These are phyloP conservation scores for Rhizophagus prolifer DNA, from an alignment of 192 early-diverging fungal genomes.

Conservation along the genomic window DNA sequence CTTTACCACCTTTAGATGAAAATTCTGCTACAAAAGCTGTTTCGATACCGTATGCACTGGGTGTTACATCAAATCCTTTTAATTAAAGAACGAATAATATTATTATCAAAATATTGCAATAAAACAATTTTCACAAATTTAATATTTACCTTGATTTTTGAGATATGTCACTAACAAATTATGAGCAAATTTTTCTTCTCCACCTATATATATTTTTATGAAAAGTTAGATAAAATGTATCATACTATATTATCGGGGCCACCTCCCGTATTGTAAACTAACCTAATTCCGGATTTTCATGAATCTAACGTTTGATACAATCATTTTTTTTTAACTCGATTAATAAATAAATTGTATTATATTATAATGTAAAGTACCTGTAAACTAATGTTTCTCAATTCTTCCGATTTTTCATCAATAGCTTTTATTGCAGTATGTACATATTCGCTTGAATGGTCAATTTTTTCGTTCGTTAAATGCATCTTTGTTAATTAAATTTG, in stretches of 20 bases:
- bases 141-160: slow-evolving; percentile 26
- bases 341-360: no score
- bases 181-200: slow-evolving; percentile 60
- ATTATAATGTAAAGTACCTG: no score
- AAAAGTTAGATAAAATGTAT: slow-evolving; percentile 19
- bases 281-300: neutral
- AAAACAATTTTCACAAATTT: neutral
- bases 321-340: no score
- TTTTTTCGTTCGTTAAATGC: no score
- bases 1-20: slow-evolving; percentile 37
- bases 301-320: neutral
- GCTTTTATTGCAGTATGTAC: no score
- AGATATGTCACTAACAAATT: slow-evolving; percentile 65
- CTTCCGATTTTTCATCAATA: no score
- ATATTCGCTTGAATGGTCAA: no score
- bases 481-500: no score
- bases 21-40: slow-evolving; percentile 78
- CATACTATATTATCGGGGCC: slow-evolving; percentile 25
- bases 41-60: slow-evolving; percentile 57
- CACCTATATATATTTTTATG: slow-evolving; percentile 44
- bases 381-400: no score
- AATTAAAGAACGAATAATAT: slow-evolving; percentile 23
- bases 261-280: no score
- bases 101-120: no score
- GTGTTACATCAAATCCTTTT: slow-evolving; percentile 60